Evolutionary conservation across 495 filamentous ascomycete species (phyloP).

Genomic region (Neurospora hispaniola): DNA sequence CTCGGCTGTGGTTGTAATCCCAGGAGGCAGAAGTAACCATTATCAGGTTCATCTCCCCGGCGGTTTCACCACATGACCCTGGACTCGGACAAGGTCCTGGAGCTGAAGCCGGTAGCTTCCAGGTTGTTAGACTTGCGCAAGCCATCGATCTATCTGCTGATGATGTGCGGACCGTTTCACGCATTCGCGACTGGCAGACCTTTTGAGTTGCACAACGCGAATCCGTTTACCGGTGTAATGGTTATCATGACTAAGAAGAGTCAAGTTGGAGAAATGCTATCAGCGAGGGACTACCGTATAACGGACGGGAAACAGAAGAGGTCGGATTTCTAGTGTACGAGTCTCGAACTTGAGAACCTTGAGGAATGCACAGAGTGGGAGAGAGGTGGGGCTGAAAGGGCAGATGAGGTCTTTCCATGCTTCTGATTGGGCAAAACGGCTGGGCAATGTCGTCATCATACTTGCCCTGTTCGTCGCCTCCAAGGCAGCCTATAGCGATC

Average conservation of each 20-base stretch:
- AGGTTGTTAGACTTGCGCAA: background rate
- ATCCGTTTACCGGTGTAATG: background rate
- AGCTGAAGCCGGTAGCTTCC: background rate
- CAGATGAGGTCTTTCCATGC: background rate
- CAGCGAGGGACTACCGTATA: too few species aligned
- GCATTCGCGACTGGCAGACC: background rate
- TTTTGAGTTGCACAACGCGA: background rate
- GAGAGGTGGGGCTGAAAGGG: background rate
- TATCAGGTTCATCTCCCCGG: background rate
- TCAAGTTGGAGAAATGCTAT: background rate
- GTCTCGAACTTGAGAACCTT: background rate
- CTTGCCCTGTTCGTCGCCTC: background rate
- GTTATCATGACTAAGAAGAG: background rate
- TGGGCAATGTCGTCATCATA: background rate
- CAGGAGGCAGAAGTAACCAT: background rate
- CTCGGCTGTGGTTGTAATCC: background rate
- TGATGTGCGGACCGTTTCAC: background rate
- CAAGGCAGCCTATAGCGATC: background rate
- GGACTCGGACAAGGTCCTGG: background rate
- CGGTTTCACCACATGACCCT: background rate
- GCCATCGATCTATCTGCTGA: background rate
- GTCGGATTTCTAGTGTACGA: background rate
- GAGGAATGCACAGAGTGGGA: background rate
- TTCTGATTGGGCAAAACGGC: background rate
- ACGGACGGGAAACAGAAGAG: background rate